Conservation (phyloP, 176 grass and related monocot genomes). For the Hordeum vulgare region DNA sequence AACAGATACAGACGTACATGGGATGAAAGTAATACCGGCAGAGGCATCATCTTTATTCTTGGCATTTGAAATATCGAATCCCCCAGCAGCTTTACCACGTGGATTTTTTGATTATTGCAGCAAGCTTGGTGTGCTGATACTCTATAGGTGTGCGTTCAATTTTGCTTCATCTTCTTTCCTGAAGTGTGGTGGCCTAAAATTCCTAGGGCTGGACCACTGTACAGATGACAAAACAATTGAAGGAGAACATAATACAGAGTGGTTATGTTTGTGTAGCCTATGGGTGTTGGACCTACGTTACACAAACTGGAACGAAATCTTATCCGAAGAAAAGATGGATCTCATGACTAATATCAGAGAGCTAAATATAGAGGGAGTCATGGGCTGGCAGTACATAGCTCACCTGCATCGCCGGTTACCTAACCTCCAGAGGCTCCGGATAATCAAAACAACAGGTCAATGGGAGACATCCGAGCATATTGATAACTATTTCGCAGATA, state of each 20-base stretch:
- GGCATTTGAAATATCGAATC: not conserved
- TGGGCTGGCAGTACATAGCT: not conserved
- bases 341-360: not conserved
- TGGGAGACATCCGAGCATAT: not conserved
- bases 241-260: not conserved
- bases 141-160: not conserved
- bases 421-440: not conserved
- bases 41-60: not conserved
- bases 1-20: not conserved
- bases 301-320: not conserved
- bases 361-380: not conserved
- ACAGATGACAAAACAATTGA: not conserved
- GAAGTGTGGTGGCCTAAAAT: not conserved
- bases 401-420: not conserved
- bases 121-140: not conserved
- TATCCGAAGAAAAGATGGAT: not conserved
- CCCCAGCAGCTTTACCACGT: not conserved
- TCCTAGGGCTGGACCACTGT: not conserved
- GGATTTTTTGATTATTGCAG: not conserved
- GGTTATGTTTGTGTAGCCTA: not conserved
- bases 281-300: not conserved
- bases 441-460: not conserved
- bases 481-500: not conserved
- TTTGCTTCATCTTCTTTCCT: constrained; percentile 14
- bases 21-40: not conserved